Base-by-base conservation (phyloP, 371 early-diverging fungal genomes). In the Phascolomyces articulosus region DNA sequence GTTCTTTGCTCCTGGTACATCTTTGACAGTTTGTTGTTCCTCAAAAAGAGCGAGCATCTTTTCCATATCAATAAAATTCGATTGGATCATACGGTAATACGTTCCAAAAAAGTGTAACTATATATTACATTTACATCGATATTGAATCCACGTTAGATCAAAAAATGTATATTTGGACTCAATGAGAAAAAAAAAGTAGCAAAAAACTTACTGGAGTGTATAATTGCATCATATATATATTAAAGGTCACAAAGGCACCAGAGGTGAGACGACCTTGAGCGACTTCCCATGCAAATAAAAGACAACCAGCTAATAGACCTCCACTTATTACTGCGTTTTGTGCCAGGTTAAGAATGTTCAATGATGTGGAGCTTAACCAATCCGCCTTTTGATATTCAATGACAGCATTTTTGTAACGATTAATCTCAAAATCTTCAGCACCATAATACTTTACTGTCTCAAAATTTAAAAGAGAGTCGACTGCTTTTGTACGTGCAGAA, bases 401-500 rank as follows among this genome's bases (percentile, higher is more conserved):
- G 47, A 97, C 87, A 0, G 93, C 90, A 23, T 92, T 77, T 16
- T 85, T 74, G 69, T 94, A 98, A 26, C 91, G 82, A 20, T 79
- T 73, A 24, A 92, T 85, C 74, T 97, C 98, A 73, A 85, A 95
- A 4, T 77, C 70, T 72, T 94, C 91, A 7, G 89, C 89, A 47
- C 86, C 88, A 79, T 91, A 94, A 64, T 90, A 90, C 74, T 98
- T 96, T 63, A 97, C 97, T 1, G 98, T 96, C 69, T 97, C 98
- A 77, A 95, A 96, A 77, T 97, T 98, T 27, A 97, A 79, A 38
- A 98, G 76, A 8, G 96, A 95, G 71, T 98, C 98, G 3, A 97
- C 97, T 6, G 90, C 91, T 29, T 87, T 89, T 8, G 90, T 84
- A 63, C 89, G 86, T 57, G 90, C 86, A 62, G 80, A 85, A 66